These are phyloP conservation scores for Saccharomycopsis sp. DNA, from an alignment of 805 yeast genomes.

Conservation along the genomic window DNA sequence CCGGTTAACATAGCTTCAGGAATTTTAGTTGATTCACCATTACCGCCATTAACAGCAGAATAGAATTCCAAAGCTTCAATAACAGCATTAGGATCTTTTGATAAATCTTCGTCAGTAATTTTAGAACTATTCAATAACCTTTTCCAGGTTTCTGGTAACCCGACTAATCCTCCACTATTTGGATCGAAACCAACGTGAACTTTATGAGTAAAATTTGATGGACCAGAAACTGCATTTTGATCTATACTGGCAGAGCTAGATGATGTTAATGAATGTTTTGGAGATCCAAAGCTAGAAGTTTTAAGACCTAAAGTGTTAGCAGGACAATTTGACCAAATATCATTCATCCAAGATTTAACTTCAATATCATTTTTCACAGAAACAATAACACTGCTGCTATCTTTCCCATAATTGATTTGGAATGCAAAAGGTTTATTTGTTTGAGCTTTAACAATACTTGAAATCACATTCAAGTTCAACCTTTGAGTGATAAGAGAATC, in stretches of 20 bases:
- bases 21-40: slow-evolving; percentile 50
- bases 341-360: slow-evolving; percentile 16
- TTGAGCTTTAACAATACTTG: slow-evolving; percentile 21
- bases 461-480: slow-evolving; percentile 2
- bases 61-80: slow-evolving; percentile 75
- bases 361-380: slow-evolving; percentile 17
- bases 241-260: not conserved
- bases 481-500: slow-evolving; percentile 13
- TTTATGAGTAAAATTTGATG: slow-evolving; percentile 89
- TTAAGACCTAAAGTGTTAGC: slow-evolving; percentile 17
- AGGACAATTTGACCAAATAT: slow-evolving; percentile 17
- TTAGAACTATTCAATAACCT: slow-evolving; percentile 74
- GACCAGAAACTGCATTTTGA: slow-evolving; percentile 55
- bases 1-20: slow-evolving; percentile 35
- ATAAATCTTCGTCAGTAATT: slow-evolving; percentile 84
- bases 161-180: slow-evolving; percentile 77
- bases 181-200: slow-evolving; percentile 87
- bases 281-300: not conserved
- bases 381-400: slow-evolving; percentile 1
- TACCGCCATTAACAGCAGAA: slow-evolving; percentile 15
- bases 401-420: slow-evolving; percentile 14
- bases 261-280: not conserved
- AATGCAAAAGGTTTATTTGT: slow-evolving; percentile 23
- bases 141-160: slow-evolving; percentile 93
- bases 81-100: slow-evolving; percentile 90